These are phyloP conservation scores for Rosa hybrid DNA, from an alignment of 331 rosid genomes.

Conservation along the genomic window DNA sequence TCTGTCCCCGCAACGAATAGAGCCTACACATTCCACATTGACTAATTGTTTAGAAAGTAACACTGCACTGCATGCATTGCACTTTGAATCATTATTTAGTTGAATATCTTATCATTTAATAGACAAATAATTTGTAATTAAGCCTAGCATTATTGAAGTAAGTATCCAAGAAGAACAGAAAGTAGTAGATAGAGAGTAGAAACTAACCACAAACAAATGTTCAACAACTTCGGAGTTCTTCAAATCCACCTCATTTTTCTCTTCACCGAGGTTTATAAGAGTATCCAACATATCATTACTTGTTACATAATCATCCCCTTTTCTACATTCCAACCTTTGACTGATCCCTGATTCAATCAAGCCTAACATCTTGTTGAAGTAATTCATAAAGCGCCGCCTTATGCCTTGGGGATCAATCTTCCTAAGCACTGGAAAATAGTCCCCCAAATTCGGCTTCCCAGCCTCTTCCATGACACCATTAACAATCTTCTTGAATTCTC, in stretches of 20 bases:
- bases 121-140: neutral
- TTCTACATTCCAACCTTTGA: neutral
- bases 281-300: constrained; percentile 1
- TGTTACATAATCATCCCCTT: neutral
- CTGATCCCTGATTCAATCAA: neutral
- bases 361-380: neutral
- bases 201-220: neutral
- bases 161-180: neutral
- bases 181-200: neutral
- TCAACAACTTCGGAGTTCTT: neutral
- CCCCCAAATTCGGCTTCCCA: constrained; percentile 20
- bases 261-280: neutral
- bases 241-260: neutral
- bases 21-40: neutral
- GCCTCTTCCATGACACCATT: constrained; percentile 9
- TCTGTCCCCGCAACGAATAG: neutral
- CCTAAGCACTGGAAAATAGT: constrained; percentile 19
- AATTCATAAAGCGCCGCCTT: neutral
- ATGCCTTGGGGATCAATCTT: constrained; percentile 16
- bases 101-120: too few species aligned
- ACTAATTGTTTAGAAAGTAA: neutral
- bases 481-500: constrained; percentile 8
- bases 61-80: neutral
- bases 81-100: neutral
- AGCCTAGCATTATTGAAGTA: neutral